Percentiles rank a stretch among this genome's conserved stretches.
phyloP scores from a whole-genome alignment of 306 rosid genomes.

The Spatholobus suberectus region DNA sequence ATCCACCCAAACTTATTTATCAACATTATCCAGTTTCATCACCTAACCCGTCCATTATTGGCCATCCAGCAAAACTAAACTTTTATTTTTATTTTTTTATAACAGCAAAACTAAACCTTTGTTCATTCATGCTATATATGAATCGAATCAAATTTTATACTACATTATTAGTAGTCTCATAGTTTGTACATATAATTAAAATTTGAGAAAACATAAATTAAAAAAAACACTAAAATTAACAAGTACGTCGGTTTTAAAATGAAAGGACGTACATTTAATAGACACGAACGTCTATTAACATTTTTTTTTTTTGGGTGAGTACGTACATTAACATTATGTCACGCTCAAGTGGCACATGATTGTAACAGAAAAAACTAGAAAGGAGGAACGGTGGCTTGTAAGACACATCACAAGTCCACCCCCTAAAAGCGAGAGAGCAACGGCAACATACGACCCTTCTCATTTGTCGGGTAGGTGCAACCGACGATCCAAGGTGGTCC shows the following conservation, averaged over 20 bases:
- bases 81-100: too few species aligned
- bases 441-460: conserved; percentile 11
- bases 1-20: not conserved
- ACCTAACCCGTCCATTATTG: not conserved
- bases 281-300: too few species aligned
- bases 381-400: conserved; percentile 20
- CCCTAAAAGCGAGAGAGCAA: conserved; percentile 21
- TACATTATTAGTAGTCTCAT: not conserved
- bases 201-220: not conserved
- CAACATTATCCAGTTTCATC: not conserved
- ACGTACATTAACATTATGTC: not conserved
- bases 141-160: not conserved
- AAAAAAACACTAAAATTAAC: not conserved
- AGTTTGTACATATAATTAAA: not conserved
- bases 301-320: too few species aligned
- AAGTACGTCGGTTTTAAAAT: not conserved
- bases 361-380: not conserved
- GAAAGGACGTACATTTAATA: too few species aligned
- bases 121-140: not conserved
- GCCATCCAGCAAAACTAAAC: not conserved
- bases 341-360: not conserved
- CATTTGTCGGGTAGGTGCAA: conserved; percentile 40
- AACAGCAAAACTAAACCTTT: not conserved
- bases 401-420: conserved; percentile 31
- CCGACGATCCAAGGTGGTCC: conserved; percentile 17